phyloP scores from a whole-genome alignment of 106 monocot genomes.

The Alisma plantagoaquatica region DNA sequence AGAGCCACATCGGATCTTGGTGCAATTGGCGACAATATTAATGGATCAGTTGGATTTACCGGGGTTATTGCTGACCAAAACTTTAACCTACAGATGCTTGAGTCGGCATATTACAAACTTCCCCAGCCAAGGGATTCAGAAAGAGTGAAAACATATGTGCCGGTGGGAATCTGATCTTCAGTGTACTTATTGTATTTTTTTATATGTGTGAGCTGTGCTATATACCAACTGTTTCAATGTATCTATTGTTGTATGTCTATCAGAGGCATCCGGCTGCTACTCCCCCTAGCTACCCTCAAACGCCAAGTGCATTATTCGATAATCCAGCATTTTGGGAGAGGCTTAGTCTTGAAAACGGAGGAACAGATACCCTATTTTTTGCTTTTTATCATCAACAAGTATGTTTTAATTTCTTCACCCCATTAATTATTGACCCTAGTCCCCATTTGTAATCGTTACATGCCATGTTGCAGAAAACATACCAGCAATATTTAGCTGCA shows the following conservation, averaged over 20 bases:
- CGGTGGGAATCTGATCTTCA: conserved; percentile 53
- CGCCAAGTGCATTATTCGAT: conserved; percentile 58
- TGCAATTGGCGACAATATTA: conserved; percentile 83
- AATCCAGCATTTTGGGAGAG: conserved; percentile 95
- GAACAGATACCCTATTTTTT: conserved; percentile 83
- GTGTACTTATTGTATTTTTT: too few relatives aligned
- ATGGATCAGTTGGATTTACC: conserved; percentile 32
- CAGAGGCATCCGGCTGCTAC: conserved; percentile 80
- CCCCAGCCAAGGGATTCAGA: conserved; percentile 92
- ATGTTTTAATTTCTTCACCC: not conserved
- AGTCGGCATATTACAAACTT: conserved; percentile 74
- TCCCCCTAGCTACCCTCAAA: conserved; percentile 85
- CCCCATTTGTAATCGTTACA: not conserved
- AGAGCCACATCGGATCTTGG: conserved; percentile 87
- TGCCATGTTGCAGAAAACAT: conserved; percentile 62
- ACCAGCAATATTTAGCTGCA: conserved; percentile 94
- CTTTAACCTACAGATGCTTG: conserved; percentile 90
- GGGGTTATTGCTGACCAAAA: conserved; percentile 58
- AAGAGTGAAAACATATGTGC: conserved; percentile 67
- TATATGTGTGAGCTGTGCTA: too few relatives aligned
- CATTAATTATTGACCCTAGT: not conserved
- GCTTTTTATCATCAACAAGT: conserved; percentile 99
- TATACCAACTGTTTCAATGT: too few relatives aligned
- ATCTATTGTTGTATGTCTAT: too few relatives aligned
- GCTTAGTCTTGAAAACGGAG: conserved; percentile 47